Evolutionary conservation across 2,329 filamentous ascomycete species (phyloP).

Genomic region (Purpureocillium takamizusanense): DNA sequence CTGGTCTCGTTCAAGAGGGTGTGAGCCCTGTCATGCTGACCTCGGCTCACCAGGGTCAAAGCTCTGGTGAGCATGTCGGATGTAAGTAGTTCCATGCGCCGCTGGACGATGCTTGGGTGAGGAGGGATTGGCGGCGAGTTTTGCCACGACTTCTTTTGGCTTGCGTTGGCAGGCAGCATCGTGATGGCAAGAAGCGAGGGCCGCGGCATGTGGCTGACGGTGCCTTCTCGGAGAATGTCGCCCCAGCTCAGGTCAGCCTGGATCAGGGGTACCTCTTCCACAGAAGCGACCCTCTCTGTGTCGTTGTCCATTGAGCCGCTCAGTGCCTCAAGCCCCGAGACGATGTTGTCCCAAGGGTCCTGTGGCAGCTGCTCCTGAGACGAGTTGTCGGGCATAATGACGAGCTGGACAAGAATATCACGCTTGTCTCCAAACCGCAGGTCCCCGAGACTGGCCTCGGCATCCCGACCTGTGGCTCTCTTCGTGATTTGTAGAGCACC

Average conservation of each 20-base stretch:
- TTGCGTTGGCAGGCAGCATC: slow-evolving; percentile 66
- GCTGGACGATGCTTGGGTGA: slow-evolving; percentile 88
- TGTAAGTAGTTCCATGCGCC: slow-evolving; percentile 93
- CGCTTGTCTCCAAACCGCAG: slow-evolving; percentile 89
- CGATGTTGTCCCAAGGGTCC: slow-evolving; percentile 94
- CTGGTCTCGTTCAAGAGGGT: slow-evolving; percentile 89
- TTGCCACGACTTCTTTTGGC: slow-evolving; percentile 57
- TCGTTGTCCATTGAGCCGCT: slow-evolving; percentile 82
- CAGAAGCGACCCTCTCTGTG: slow-evolving; percentile 71
- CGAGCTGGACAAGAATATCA: slow-evolving; percentile 88
- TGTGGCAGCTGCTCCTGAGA: slow-evolving; percentile 79
- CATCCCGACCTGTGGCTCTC: slow-evolving; percentile 86
- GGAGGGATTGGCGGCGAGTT: slow-evolving; percentile 79
- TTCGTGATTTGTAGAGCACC: slow-evolving; percentile 94
- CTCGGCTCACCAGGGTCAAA: slow-evolving; percentile 79
- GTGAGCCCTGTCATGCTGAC: slow-evolving; percentile 88
- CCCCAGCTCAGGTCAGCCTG: slow-evolving; percentile 92
- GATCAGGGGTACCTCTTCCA: slow-evolving; percentile 90
- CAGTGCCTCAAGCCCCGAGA: slow-evolving; percentile 88
- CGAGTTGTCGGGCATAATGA: slow-evolving; percentile 78
- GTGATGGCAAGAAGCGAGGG: slow-evolving; percentile 91
- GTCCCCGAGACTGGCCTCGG: slow-evolving; percentile 86
- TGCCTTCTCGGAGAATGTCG: slow-evolving; percentile 84
- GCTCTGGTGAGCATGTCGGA: slow-evolving; percentile 96
- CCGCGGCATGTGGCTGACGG: slow-evolving; percentile 74